phyloP scores from a whole-genome alignment of 345 rosid genomes.

The Eucalyptus virginea region DNA sequence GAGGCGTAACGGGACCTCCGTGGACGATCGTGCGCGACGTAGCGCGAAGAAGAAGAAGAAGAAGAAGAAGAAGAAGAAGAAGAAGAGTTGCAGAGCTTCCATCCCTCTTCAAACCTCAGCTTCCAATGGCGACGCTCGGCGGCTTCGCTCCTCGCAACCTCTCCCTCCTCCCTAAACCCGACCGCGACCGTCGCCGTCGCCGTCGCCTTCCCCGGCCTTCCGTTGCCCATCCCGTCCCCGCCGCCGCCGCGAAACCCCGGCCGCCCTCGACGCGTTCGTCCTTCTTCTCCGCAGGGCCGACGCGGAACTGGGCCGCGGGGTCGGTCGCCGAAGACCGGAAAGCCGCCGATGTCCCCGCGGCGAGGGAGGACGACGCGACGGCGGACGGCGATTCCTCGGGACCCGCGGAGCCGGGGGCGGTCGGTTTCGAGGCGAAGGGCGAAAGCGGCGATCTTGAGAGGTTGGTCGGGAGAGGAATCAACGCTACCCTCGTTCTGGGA shows the following conservation, averaged over 20 bases:
- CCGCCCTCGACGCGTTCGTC: neutral
- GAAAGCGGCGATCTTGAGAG: constrained; percentile 11
- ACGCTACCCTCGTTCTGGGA: constrained; percentile 74
- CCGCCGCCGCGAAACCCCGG: neutral
- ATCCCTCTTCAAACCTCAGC: neutral
- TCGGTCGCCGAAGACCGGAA: constrained; percentile 52
- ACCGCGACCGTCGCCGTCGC: neutral
- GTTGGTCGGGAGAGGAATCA: constrained; percentile 42
- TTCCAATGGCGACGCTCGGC: constrained; percentile 24
- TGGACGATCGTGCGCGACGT: neutral
- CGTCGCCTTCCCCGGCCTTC: neutral
- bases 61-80: neutral
- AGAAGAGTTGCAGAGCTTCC: neutral
- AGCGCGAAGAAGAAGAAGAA: neutral
- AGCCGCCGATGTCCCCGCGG: neutral
- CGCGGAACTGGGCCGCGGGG: constrained; percentile 18
- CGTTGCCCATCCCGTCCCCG: neutral
- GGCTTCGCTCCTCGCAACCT: neutral
- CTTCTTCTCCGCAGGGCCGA: neutral
- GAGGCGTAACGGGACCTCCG: neutral
- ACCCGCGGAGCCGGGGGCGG: neutral
- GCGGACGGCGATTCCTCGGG: neutral
- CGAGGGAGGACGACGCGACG: neutral
- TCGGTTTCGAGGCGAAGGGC: constrained; percentile 2
- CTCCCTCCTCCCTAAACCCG: neutral